A percentile compares a stretch with the other conserved stretches of the same genome.
Conservation (phyloP, 805 yeast genomes). For the Jamesozyma jinghongensis region DNA sequence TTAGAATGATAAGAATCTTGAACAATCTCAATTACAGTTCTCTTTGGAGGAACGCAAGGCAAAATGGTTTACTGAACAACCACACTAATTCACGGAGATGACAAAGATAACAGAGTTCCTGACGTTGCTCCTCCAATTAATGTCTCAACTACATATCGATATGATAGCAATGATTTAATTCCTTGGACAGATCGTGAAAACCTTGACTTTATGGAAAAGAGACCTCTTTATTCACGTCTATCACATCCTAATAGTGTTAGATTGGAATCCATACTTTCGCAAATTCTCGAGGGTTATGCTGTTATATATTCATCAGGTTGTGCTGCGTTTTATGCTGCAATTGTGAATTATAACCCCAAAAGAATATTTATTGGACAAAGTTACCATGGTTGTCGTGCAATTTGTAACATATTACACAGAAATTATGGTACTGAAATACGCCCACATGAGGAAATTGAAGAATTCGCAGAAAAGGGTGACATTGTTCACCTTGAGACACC, state of each 20-base stretch:
- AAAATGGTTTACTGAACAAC: constrained; percentile 37
- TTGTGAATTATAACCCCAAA: constrained; percentile 66
- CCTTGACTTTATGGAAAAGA: constrained; percentile 27
- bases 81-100: constrained; percentile 63
- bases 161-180: constrained; percentile 45
- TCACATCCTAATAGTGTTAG: constrained; percentile 65
- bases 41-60: no score
- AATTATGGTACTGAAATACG: constrained; percentile 47
- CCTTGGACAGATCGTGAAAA: constrained; percentile 36
- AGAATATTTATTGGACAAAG: constrained; percentile 66
- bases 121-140: constrained; percentile 77
- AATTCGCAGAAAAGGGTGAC: constrained; percentile 49
- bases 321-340: constrained; percentile 68
- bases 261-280: constrained; percentile 55
- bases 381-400: constrained; percentile 78
- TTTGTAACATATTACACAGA: constrained; percentile 53
- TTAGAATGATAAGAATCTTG: no score
- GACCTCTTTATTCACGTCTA: constrained; percentile 58
- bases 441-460: constrained; percentile 43
- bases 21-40: no score
- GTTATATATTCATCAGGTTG: constrained; percentile 72
- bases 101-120: constrained; percentile 41
- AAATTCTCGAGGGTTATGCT: constrained; percentile 53
- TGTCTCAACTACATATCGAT: constrained; percentile 69
- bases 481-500: constrained; percentile 82